Evolutionary conservation across 2,329 filamentous ascomycete genomes (phyloP).

Genomic region (Grosmannia clavigera): DNA sequence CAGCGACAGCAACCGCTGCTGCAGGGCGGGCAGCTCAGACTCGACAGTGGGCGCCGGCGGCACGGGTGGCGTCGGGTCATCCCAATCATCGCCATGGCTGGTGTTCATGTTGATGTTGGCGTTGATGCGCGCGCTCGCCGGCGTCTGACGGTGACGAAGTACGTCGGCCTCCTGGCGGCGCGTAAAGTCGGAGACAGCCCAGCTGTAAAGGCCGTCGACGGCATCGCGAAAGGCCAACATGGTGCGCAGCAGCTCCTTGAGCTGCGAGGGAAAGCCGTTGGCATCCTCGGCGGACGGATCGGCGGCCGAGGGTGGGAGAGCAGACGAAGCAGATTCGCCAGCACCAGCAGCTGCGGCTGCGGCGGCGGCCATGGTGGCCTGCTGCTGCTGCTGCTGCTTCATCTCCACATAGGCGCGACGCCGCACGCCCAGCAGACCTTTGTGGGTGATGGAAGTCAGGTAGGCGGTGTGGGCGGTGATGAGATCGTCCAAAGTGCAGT

Average conservation of each 20-base stretch:
- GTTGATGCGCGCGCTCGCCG: conserved; percentile 15
- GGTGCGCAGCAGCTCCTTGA: conserved; percentile 81
- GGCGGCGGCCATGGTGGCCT: conserved; percentile 17
- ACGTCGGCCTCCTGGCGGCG: conserved; percentile 71
- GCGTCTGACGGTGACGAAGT: conserved; percentile 56
- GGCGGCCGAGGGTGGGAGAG: conserved; percentile 25
- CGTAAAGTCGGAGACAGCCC: conserved; percentile 89
- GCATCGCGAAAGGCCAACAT: conserved; percentile 93
- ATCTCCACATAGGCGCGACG: conserved; percentile 27
- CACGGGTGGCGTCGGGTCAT: conserved; percentile 17
- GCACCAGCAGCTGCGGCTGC: conserved; percentile 61
- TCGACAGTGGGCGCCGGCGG: conserved; percentile 39
- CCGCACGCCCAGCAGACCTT: conserved; percentile 75
- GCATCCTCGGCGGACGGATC: conserved; percentile 45
- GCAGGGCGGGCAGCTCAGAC: conserved; percentile 59
- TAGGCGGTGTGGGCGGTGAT: conserved; percentile 87
- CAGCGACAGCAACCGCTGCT: conserved; percentile 59
- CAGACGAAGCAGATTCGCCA: conserved; percentile 18
- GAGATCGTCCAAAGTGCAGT: conserved; percentile 86
- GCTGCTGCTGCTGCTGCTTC: conserved; percentile 19
- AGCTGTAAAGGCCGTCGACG: conserved; percentile 88
- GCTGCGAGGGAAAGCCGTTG: conserved; percentile 74
- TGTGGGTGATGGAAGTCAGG: conserved; percentile 87
- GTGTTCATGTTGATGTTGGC: conserved; percentile 19
- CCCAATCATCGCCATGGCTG: conserved; percentile 46